Evolutionary conservation across 2,329 filamentous ascomycete species (phyloP).

Genomic region (Leptographium procerum): DNA sequence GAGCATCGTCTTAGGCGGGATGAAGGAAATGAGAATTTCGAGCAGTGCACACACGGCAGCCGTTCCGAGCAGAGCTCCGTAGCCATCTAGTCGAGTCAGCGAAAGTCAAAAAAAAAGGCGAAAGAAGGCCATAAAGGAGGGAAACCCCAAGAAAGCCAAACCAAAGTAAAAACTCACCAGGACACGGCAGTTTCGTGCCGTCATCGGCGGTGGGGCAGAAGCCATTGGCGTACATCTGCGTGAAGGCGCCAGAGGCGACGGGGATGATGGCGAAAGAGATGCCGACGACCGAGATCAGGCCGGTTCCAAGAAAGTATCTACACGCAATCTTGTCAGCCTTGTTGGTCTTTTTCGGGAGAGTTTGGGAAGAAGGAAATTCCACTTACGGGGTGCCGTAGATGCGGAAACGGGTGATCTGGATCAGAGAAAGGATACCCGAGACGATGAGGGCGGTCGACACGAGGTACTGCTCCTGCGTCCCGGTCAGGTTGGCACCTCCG

Average conservation of each 20-base stretch:
- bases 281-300: slow-evolving; percentile 63
- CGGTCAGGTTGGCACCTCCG: slow-evolving; percentile 50
- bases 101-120: not conserved
- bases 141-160: not conserved
- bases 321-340: no score
- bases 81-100: slow-evolving; percentile 37
- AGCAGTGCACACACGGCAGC: slow-evolving; percentile 52
- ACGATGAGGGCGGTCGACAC: slow-evolving; percentile 72
- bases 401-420: slow-evolving; percentile 70
- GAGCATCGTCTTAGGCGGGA: slow-evolving; percentile 56
- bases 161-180: slow-evolving; percentile 17
- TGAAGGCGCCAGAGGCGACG: slow-evolving; percentile 58
- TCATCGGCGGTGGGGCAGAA: slow-evolving; percentile 48
- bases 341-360: no score
- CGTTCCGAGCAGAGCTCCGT: slow-evolving; percentile 65
- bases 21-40: slow-evolving; percentile 64
- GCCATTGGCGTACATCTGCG: slow-evolving; percentile 68
- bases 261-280: slow-evolving; percentile 70
- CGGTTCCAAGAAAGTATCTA: slow-evolving; percentile 62
- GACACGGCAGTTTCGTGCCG: slow-evolving; percentile 61
- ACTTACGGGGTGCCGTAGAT: slow-evolving; percentile 52
- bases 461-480: slow-evolving; percentile 58
- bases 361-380: not conserved
- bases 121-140: no score
- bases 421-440: slow-evolving; percentile 59